Percentiles rank a stretch among this genome's conserved stretches.
phyloP scores from a whole-genome alignment of 2,329 filamentous ascomycete genomes.

The Chrysoporthe deuterocubensis region DNA sequence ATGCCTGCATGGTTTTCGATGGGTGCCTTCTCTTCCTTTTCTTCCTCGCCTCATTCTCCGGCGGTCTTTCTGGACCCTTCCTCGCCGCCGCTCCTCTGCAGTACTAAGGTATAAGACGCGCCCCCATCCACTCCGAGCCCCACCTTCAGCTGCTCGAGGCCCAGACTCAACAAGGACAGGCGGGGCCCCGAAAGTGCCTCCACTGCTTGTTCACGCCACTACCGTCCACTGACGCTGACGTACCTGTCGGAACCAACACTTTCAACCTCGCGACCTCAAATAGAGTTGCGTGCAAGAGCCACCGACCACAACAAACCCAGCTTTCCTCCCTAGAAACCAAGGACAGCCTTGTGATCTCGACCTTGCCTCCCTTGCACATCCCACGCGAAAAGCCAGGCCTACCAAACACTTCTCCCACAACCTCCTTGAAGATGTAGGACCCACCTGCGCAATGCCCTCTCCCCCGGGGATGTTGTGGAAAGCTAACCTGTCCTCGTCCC shows the following conservation, averaged over 20 bases:
- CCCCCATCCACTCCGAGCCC: background rate
- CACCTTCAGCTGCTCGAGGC: background rate
- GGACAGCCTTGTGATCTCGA: background rate
- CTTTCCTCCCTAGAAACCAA: background rate
- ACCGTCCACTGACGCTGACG: background rate
- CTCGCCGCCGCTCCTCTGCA: background rate
- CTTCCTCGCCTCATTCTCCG: background rate
- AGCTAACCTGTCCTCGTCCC: background rate
- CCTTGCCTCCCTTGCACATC: background rate
- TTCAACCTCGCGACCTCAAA: background rate
- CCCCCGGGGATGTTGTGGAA: background rate
- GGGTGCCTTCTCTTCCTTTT: background rate
- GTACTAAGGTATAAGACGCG: background rate
- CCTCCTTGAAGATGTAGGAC: slow-evolving; percentile 1
- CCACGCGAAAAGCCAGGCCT: background rate
- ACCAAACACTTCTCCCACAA: background rate
- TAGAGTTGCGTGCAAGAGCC: background rate
- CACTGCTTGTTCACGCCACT: background rate
- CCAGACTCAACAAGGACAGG: background rate
- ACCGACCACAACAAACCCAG: background rate
- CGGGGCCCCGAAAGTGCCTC: background rate
- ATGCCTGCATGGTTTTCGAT: background rate
- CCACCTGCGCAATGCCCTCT: background rate
- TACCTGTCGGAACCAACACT: background rate
- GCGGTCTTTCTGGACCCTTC: background rate